These are phyloP conservation scores for Nadsonia fulvescens DNA, from an alignment of 805 yeast genomes.

Conservation along the genomic window DNA sequence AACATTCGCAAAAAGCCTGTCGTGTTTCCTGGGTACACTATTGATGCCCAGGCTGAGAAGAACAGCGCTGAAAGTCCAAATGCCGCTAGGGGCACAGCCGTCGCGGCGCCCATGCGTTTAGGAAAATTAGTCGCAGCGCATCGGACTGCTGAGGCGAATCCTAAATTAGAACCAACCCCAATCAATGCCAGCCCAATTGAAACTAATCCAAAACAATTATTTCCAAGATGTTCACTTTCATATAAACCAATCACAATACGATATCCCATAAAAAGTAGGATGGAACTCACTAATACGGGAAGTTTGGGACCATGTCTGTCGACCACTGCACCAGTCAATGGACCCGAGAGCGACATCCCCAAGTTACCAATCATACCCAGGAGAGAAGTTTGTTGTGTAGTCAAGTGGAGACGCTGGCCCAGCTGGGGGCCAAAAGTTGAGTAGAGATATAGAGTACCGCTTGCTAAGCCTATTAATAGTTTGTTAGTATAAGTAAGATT, in stretches of 20 bases:
- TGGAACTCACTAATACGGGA: slow-evolving; percentile 4
- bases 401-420: slow-evolving; percentile 35
- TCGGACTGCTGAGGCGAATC: slow-evolving; percentile 47
- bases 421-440: slow-evolving; percentile 68
- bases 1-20: slow-evolving; percentile 23
- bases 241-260: slow-evolving; percentile 30
- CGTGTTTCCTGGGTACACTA: slow-evolving; percentile 40
- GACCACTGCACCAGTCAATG: slow-evolving; percentile 46
- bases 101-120: slow-evolving; percentile 12
- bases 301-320: slow-evolving; percentile 38
- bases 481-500: too few relatives aligned
- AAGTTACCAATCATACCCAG: slow-evolving; percentile 53
- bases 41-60: slow-evolving; percentile 37
- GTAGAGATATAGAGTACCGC: slow-evolving; percentile 62
- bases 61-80: slow-evolving; percentile 29
- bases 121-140: slow-evolving; percentile 62
- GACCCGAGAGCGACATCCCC: slow-evolving; percentile 48
- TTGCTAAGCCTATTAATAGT: slow-evolving; percentile 28
- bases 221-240: slow-evolving; percentile 40
- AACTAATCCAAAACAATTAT: slow-evolving; percentile 34
- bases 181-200: slow-evolving; percentile 35
- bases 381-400: slow-evolving; percentile 43
- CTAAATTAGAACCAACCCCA: slow-evolving; percentile 54
- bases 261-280: slow-evolving; percentile 3
- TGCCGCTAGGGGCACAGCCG: slow-evolving; percentile 5